Percentiles rank a stretch among this genome's conserved stretches.
These are phyloP conservation scores for Neopestalotiopsis sp. DNA, from an alignment of 2,329 filamentous ascomycete species.

Conservation along the genomic window DNA sequence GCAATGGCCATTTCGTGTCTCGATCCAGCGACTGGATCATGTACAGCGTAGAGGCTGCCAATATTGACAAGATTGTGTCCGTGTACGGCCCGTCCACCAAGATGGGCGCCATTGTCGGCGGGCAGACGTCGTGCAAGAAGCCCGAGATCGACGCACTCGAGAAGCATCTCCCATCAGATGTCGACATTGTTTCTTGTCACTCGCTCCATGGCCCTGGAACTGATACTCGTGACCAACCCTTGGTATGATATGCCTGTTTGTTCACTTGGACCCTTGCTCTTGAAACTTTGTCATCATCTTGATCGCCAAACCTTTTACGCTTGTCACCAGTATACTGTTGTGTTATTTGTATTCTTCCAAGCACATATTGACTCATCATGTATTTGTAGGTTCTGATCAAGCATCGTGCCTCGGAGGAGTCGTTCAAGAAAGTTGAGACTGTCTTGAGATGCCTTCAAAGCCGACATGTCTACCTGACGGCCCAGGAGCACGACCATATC, in stretches of 20 bases:
- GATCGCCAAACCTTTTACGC: neutral
- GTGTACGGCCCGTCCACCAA: slow-evolving; percentile 95
- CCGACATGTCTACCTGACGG: slow-evolving; percentile 86
- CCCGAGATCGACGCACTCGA: slow-evolving; percentile 96
- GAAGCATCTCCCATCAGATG: slow-evolving; percentile 82
- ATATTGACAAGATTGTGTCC: slow-evolving; percentile 85
- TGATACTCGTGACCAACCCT: slow-evolving; percentile 85
- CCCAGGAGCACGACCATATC: slow-evolving; percentile 90
- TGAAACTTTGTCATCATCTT: neutral
- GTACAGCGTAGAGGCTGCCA: slow-evolving; percentile 95
- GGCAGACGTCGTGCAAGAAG: slow-evolving; percentile 97
- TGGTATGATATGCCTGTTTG: slow-evolving; percentile 58
- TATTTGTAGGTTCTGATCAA: slow-evolving; percentile 76
- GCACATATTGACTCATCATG: neutral
- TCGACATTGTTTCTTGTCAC: slow-evolving; percentile 94
- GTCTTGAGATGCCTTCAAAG: slow-evolving; percentile 85
- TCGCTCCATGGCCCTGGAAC: slow-evolving; percentile 94
- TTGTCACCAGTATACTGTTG: too few relatives aligned
- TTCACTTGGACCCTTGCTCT: too few relatives aligned
- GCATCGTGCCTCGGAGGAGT: slow-evolving; percentile 82
- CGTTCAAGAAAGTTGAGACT: slow-evolving; percentile 77
- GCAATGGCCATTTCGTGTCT: slow-evolving; percentile 94
- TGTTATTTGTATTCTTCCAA: too few relatives aligned
- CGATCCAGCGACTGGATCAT: slow-evolving; percentile 98
- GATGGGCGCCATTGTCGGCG: slow-evolving; percentile 91